Base-by-base conservation (phyloP, 2,329 filamentous ascomycete species). In the Fusarium subglutinans region DNA sequence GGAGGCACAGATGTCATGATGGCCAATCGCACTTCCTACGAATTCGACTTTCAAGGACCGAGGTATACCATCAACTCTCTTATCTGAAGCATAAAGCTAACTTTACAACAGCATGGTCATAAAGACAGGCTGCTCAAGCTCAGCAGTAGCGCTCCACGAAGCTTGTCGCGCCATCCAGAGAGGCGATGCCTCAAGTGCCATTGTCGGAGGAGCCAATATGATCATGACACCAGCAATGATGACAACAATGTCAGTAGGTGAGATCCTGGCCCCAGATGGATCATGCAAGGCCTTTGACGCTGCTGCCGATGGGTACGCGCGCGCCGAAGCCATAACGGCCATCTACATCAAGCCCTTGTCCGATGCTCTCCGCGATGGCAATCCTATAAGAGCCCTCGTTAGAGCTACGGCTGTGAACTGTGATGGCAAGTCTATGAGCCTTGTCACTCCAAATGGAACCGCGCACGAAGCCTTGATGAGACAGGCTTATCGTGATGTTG, bases 261-360 rank as follows among this genome's bases (percentile, higher is more conserved):
- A 17, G 77, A 77, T 13, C 80, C 82, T 3, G 83, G 84, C 2
- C 81, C 86, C 59, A 83, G 85, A 3, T 76, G 82, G 60, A 83
- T 86, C 0, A 81, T 71, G 33, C 63, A 59, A 11, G 56, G 63
- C 4, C 7, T 69, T 69, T 24, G 66, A 68, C 41, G 63, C n/a
- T 18, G 44, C 63, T 4, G 66, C 50, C 0, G 50, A 69, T 5
- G 66, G 66, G 0, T 69, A 68, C 1, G 66, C 66, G 5, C n/a
- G 66, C 0, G 66, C 43, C 1, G 66, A 69, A 18, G 63, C 63
- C 6, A 63, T 68, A 22, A 57, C 56, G 2, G 63, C 63, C 3
- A 47, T 69, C 0, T 69, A 68, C 8, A 28, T 69, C 35, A 69
- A 69, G 9, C 66, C 50, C 20, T 12, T 68, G 14, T 14, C 44